Base-by-base conservation (phyloP, 257 asterid genomes). In the Rhazya stricta region DNA sequence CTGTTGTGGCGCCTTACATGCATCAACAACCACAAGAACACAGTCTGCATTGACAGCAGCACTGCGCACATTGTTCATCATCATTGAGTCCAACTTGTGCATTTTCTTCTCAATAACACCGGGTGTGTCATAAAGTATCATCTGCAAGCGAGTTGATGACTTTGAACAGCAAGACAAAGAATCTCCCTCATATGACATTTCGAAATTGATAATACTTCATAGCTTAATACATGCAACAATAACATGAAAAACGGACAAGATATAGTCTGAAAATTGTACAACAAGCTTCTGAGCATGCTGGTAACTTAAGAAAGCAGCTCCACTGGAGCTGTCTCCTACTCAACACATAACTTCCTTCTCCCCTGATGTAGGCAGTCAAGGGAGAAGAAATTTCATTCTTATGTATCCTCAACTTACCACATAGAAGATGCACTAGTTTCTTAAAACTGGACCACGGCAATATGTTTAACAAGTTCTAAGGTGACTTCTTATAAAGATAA, bases 51-150 rank as follows among this genome's bases (percentile, higher is more conserved):
- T 89, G 71, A 91, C 77, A 58, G 97, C 87, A 41, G 99, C 99
- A 83, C 89, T 90, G 42, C 96, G 86, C 72, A 94, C 99, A 79
- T 95, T 95, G 86, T 85, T 89, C 98, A 94, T 92, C 99, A 94
- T 92, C 98, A 91, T 92, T 19, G 96, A 74, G 68, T 94, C 99
- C 80, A 94, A 84, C 87, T 86, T 94, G 83, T 92, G 99, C 97
- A 92, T 94, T 85, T 87, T 86, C 89, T 92, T 94, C 89, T 94
- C 97, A 66, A 94, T 94, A 78, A 94, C 96, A 71, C 99, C 99
- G 29, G 99, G 97, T 15, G 99, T 94, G 79, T 94, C 99, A 78
- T 89, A 94, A 63, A 94, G 97, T 82, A 94, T 92, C 96, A 92
- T 92, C 99, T 94, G 87, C 77, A 76, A 68, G 41, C 77, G 77